Base-by-base conservation (phyloP, 352 stramenopile species). In the Phytophthora cryptogea region DNA sequence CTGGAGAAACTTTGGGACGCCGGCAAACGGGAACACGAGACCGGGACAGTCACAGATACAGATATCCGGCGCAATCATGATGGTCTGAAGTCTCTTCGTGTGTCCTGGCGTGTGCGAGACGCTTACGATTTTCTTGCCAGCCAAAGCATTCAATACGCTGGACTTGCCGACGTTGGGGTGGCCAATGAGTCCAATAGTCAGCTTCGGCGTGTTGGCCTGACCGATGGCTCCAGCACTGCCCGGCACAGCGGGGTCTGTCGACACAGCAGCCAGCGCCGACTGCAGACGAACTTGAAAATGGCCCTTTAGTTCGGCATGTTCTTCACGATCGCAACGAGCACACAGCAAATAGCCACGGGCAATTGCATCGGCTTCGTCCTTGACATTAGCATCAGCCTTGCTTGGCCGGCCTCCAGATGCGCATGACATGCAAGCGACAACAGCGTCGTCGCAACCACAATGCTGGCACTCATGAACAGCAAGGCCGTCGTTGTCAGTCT, bases 111-210 rank as follows among this genome's bases (percentile, higher is more conserved):
- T 94, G 66, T 94, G 87, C 36, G 86, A 94, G 10, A 93, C 86
- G 50, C 84, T 95, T 45, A 92, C 85, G 45, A 93, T 82, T 54
- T 96, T 96, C 66, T 94, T 94, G 45, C 85, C 86, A 2, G 81
- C 83, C 14, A 96, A 68, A 7, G 86, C 85, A 42, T 96, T 96
- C 26, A 96, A 68, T 23, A 96, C 80, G 54, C 86, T 95, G 16
- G 83, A 94, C 58, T 96, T 96, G 54, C 87, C 87, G n/a, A 94
- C 86, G 57, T 96, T 96, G 28, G 86, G 87, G 46, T 96, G 84
- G 9, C 88, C 89, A 32, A 95, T 91, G n/a, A 97, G 70, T 39
- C 89, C 89, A 36, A 95, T 90, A 8, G 79, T 95, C 31, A 91
- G 70, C 31, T 79, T 84, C 4, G 70, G 70, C 7, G 80, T 85